These are phyloP conservation scores for Metschnikowia cerradonensis DNA, from an alignment of 805 yeast species.

Conservation along the genomic window DNA sequence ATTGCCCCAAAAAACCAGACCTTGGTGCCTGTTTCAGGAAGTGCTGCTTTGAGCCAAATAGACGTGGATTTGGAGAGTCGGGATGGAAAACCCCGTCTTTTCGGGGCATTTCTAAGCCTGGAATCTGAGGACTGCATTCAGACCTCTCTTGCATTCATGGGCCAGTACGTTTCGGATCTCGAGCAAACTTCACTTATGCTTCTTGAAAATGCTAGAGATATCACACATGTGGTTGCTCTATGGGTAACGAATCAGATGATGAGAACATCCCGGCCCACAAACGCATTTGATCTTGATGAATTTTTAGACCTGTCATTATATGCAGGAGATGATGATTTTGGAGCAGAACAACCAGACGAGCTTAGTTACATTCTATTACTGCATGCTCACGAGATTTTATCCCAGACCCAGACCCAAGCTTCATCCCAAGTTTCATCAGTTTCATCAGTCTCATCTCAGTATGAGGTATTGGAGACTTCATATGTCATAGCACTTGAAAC, in stretches of 20 bases:
- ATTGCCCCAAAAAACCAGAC: conserved; percentile 1
- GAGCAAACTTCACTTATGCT: neutral
- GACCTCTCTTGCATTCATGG: conserved; percentile 10
- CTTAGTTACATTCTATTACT: conserved; percentile 27
- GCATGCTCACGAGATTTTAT: conserved; percentile 41
- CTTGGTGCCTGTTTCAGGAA: neutral
- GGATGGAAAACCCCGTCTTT: conserved; percentile 4
- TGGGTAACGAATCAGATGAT: conserved; percentile 31
- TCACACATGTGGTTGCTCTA: conserved; percentile 16
- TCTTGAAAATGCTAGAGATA: neutral
- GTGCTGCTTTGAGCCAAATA: conserved; percentile 1
- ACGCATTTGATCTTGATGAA: conserved; percentile 14
- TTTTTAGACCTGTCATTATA: conserved; percentile 10
- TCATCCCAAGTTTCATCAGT: neutral
- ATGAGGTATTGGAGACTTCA: conserved; percentile 21
- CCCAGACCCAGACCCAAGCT: conserved; percentile 18
- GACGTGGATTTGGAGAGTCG: conserved; percentile 6
- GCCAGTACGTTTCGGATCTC: neutral
- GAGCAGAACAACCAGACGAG: conserved; percentile 20
- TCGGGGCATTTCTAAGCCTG: conserved; percentile 17
- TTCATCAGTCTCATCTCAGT: neutral
- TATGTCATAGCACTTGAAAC: conserved; percentile 44
- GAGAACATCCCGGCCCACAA: neutral
- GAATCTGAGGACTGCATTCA: conserved; percentile 21
- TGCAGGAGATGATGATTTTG: too few relatives aligned